phyloP scores from a whole-genome alignment of 768 basidiomycete species.

The Boletus edulis region DNA sequence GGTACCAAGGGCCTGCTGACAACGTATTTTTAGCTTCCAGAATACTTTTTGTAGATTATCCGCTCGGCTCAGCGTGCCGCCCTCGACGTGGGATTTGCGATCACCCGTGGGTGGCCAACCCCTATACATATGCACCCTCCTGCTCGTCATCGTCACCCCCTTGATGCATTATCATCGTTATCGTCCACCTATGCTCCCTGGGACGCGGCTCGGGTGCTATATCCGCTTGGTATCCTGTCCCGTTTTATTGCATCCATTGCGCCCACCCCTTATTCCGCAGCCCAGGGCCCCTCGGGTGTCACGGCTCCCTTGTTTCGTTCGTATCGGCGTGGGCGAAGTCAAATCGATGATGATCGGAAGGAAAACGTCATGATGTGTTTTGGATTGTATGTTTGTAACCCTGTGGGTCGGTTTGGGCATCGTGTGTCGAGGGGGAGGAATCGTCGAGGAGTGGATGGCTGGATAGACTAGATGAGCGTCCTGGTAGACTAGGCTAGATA shows the following conservation, averaged over 20 bases:
- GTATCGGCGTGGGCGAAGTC: neutral
- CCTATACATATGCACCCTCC: neutral
- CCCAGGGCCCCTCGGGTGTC: neutral
- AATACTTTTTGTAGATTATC: constrained; percentile 63
- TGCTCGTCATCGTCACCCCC: constrained; percentile 2
- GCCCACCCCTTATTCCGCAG: neutral
- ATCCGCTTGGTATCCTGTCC: neutral
- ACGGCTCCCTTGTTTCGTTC: neutral
- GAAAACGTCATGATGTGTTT: constrained; percentile 5
- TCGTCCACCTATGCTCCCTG: neutral
- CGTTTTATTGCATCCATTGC: neutral
- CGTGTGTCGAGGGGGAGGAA: neutral
- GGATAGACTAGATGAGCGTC: neutral
- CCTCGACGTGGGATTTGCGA: constrained; percentile 8
- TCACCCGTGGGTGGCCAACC: neutral
- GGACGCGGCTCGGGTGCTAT: constrained; percentile 6
- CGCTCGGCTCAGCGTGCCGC: neutral
- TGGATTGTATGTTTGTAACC: neutral
- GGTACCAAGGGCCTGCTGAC: neutral
- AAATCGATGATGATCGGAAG: constrained; percentile 7
- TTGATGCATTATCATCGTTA: constrained; percentile 1
- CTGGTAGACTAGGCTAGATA: neutral
- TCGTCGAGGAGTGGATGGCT: neutral
- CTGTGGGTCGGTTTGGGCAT: neutral
- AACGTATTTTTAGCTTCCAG: constrained; percentile 57